phyloP scores from a whole-genome alignment of 352 stramenopile species.

The Globisporangium perplexum region DNA sequence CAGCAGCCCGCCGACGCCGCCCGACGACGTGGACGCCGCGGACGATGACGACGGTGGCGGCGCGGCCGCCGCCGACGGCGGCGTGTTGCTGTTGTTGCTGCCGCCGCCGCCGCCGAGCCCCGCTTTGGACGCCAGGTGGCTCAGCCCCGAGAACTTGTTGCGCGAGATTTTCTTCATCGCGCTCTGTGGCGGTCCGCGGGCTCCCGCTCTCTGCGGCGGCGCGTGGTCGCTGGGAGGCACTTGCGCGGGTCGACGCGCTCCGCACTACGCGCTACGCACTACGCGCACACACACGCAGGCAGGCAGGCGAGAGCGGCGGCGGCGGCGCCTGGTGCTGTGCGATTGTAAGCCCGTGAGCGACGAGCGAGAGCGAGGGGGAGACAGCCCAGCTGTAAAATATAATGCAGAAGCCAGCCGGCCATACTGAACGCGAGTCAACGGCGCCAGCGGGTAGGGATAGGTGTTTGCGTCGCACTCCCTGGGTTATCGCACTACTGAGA shows the following conservation, averaged over 20 bases:
- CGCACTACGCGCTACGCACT: no score
- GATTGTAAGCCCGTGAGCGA: background rate
- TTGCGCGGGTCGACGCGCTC: background rate
- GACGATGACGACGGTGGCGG: background rate
- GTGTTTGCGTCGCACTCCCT: background rate
- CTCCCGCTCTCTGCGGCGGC: no score
- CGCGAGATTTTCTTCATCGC: conserved; percentile 67
- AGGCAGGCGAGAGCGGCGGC: no score
- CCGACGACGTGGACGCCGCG: background rate
- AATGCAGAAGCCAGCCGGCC: background rate
- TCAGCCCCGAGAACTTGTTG: conserved; percentile 56
- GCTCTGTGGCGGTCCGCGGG: conserved; percentile 1
- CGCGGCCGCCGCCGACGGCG: background rate
- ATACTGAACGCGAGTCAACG: background rate
- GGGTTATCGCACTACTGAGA: background rate
- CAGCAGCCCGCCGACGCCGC: conserved; percentile 9
- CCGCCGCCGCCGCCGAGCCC: conserved; percentile 19
- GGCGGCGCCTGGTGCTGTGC: background rate
- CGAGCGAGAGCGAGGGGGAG: background rate
- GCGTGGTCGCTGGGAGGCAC: background rate
- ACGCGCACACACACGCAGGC: no score
- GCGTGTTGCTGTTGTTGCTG: conserved; percentile 1
- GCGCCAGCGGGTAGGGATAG: background rate
- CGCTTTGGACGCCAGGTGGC: conserved; percentile 33
- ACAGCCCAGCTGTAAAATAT: background rate